Percentiles rank a stretch among this genome's conserved stretches.
Evolutionary conservation across 1,139 yeast genomes (phyloP).

Genomic region (Spencermartinsiella ligniputridi): DNA sequence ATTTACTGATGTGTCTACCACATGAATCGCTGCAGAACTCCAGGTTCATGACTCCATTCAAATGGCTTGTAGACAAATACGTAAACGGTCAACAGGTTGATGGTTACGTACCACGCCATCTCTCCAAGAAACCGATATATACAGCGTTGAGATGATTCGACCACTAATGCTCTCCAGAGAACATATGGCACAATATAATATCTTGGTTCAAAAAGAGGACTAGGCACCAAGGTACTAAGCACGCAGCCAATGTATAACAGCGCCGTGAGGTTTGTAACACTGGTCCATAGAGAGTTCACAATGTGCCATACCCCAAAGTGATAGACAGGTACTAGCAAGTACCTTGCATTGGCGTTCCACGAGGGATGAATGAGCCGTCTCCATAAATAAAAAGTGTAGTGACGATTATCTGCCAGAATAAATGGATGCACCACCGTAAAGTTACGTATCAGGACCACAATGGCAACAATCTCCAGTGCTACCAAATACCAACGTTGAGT

Average conservation of each 20-base stretch:
- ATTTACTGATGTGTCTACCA: slow-evolving; percentile 84
- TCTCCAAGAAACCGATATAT: slow-evolving; percentile 43
- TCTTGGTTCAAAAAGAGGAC: slow-evolving; percentile 91
- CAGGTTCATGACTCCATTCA: slow-evolving; percentile 60
- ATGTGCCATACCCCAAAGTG: slow-evolving; percentile 56
- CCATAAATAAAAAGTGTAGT: slow-evolving; percentile 83
- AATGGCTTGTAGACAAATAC: slow-evolving; percentile 64
- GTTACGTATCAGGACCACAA: slow-evolving; percentile 48
- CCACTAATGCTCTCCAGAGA: slow-evolving; percentile 49
- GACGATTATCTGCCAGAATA: slow-evolving; percentile 89
- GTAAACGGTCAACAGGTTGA: slow-evolving; percentile 50
- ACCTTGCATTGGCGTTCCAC: slow-evolving; percentile 17
- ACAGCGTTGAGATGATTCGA: slow-evolving; percentile 27
- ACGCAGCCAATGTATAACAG: slow-evolving; percentile 52
- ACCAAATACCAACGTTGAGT: neutral
- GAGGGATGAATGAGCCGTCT: slow-evolving; percentile 43
- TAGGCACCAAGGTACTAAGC: slow-evolving; percentile 65
- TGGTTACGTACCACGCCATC: slow-evolving; percentile 51
- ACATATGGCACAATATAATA: slow-evolving; percentile 80
- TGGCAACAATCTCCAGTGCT: slow-evolving; percentile 26
- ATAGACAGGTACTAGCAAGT: slow-evolving; percentile 59
- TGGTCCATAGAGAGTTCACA: slow-evolving; percentile 12
- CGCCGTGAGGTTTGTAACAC: slow-evolving; percentile 19
- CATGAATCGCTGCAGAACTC: slow-evolving; percentile 67
- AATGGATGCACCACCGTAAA: slow-evolving; percentile 85